Evolutionary conservation across 1,284 basidiomycete species (phyloP).

Genomic region (Ganoderma sinense): DNA sequence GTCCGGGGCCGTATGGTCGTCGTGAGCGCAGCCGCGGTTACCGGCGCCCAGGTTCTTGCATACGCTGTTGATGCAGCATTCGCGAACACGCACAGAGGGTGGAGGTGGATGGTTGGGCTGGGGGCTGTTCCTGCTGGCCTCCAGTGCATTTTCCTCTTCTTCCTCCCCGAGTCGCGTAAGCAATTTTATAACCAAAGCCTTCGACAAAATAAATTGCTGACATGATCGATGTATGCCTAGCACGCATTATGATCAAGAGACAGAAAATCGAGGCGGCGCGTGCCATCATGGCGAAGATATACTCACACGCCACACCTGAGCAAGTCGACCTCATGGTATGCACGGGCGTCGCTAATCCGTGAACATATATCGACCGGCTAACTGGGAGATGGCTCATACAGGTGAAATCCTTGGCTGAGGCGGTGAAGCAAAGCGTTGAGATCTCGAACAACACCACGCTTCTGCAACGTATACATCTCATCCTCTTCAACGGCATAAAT

Average conservation of each 20-base stretch:
- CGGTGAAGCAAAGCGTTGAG: constrained; percentile 71
- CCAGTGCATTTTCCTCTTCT: constrained; percentile 67
- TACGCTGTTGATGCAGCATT: constrained; percentile 83
- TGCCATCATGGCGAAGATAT: constrained; percentile 68
- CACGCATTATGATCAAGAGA: constrained; percentile 74
- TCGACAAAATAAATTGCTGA: not conserved
- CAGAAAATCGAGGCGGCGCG: constrained; percentile 58
- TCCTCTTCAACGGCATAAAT: constrained; percentile 65
- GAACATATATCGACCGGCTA: not conserved
- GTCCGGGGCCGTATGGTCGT: constrained; percentile 82
- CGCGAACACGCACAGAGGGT: constrained; percentile 66
- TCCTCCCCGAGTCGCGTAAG: constrained; percentile 82
- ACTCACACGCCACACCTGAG: constrained; percentile 66
- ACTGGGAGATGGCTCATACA: constrained; percentile 31
- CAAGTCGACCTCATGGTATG: constrained; percentile 73
- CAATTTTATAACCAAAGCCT: constrained; percentile 14
- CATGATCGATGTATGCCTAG: constrained; percentile 42
- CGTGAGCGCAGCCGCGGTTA: constrained; percentile 70
- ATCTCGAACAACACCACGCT: constrained; percentile 71
- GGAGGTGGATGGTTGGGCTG: constrained; percentile 88
- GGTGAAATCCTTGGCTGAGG: constrained; percentile 65
- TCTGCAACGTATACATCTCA: constrained; percentile 59
- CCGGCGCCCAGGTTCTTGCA: constrained; percentile 78
- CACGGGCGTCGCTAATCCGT: not conserved
- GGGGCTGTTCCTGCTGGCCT: constrained; percentile 73